Evolutionary conservation across 2,329 filamentous ascomycete genomes (phyloP).

Genomic region (Sporothrix brunneoviolacea): DNA sequence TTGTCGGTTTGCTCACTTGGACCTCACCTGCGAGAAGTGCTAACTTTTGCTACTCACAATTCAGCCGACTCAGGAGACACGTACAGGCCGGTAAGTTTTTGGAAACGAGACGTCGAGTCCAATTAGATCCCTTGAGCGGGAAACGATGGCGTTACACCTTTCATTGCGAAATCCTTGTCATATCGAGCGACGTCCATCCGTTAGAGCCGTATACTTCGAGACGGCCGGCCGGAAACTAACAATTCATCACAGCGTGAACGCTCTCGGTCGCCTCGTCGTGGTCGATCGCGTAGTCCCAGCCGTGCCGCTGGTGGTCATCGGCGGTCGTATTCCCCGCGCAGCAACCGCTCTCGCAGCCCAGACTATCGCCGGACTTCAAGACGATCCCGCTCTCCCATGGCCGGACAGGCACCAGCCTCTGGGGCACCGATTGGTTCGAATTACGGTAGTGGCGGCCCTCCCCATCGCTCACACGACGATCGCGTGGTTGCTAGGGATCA

Average conservation of each 20-base stretch:
- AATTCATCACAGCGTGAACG: constrained; percentile 64
- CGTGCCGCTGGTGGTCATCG: constrained; percentile 54
- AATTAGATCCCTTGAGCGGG: too few relatives aligned
- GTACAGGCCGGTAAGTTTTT: constrained; percentile 51
- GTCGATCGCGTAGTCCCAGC: constrained; percentile 77
- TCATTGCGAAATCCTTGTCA: background rate
- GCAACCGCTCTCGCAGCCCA: constrained; percentile 68
- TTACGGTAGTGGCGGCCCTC: constrained; percentile 50
- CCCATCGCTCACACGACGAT: constrained; percentile 77
- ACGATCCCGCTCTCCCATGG: constrained; percentile 83
- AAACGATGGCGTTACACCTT: background rate
- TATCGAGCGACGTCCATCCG: too few relatives aligned
- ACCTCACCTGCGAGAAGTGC: constrained; percentile 15
- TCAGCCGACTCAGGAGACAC: constrained; percentile 55
- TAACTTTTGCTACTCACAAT: constrained; percentile 12
- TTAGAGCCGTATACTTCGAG: too few relatives aligned
- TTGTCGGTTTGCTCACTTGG: constrained; percentile 18
- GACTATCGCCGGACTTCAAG: constrained; percentile 66
- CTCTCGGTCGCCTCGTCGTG: constrained; percentile 69
- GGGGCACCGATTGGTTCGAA: constrained; percentile 60
- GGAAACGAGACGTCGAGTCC: background rate
- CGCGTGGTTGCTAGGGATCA: constrained; percentile 77
- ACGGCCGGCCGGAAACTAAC: constrained; percentile 18
- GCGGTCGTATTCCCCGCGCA: constrained; percentile 72
- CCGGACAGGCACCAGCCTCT: constrained; percentile 59